These are phyloP conservation scores for Neurospora sp. DNA, from an alignment of 2,329 filamentous ascomycete species.

Conservation along the genomic window DNA sequence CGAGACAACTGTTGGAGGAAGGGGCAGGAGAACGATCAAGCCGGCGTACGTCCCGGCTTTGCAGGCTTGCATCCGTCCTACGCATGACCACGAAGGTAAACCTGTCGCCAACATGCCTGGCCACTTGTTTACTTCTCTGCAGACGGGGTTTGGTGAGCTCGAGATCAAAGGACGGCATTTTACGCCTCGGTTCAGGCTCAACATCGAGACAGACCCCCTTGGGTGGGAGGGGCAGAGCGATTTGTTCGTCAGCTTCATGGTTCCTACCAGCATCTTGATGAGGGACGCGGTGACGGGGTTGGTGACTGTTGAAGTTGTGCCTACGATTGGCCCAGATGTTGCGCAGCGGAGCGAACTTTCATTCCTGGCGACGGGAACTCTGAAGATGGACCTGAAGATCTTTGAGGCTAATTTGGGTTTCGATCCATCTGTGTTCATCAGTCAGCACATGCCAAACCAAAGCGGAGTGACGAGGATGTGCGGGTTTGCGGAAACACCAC, in stretches of 20 bases:
- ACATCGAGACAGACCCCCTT: constrained; percentile 1
- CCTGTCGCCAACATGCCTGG: neutral
- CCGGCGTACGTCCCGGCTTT: neutral
- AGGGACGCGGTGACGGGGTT: neutral
- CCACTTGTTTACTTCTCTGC: constrained; percentile 2
- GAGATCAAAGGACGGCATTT: neutral
- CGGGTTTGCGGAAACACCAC: neutral
- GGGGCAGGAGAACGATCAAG: neutral
- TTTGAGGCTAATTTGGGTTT: neutral
- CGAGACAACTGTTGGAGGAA: neutral
- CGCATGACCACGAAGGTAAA: neutral
- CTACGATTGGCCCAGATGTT: neutral
- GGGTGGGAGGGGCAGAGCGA: constrained; percentile 5
- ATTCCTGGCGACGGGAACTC: neutral
- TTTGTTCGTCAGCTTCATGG: constrained; percentile 4
- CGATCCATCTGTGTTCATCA: neutral
- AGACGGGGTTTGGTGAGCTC: constrained; percentile 5
- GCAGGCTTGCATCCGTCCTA: neutral
- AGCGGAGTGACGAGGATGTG: neutral
- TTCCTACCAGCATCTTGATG: constrained; percentile 4
- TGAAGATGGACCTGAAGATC: neutral
- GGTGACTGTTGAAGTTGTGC: neutral
- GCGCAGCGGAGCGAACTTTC: neutral
- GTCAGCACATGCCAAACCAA: neutral
- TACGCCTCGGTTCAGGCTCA: neutral